These are phyloP conservation scores for Colletotrichum falcatum DNA, from an alignment of 2,329 filamentous ascomycete genomes.

Conservation along the genomic window DNA sequence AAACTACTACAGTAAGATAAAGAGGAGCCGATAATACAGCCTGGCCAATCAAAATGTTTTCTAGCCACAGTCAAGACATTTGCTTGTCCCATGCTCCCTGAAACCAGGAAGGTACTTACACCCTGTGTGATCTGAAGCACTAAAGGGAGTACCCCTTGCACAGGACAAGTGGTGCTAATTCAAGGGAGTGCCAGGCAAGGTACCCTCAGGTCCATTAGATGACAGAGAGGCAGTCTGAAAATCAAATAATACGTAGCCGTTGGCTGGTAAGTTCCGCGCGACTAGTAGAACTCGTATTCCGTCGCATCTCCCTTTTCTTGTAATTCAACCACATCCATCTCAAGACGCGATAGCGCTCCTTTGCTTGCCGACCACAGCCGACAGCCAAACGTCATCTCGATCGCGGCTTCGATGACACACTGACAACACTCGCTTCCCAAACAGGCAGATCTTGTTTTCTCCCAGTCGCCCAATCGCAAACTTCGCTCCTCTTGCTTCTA, in stretches of 20 bases:
- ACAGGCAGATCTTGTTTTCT: neutral
- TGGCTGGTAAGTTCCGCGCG: neutral
- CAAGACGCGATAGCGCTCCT: constrained; percentile 4
- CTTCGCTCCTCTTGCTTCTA: constrained; percentile 21
- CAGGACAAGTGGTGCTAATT: neutral
- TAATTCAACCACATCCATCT: neutral
- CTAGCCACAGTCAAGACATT: neutral
- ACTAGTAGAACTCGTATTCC: neutral
- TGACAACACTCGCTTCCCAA: neutral
- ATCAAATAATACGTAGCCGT: constrained; percentile 28
- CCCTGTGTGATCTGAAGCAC: neutral
- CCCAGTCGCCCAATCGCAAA: constrained; percentile 2
- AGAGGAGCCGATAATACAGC: neutral
- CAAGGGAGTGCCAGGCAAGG: constrained; percentile 1
- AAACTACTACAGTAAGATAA: no score
- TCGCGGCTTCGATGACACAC: constrained; percentile 4
- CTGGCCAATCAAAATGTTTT: neutral
- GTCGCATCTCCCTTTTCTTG: constrained; percentile 12
- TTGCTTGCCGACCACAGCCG: constrained; percentile 6
- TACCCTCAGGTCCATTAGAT: constrained; percentile 4
- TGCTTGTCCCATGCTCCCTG: neutral
- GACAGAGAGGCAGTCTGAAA: constrained; percentile 18
- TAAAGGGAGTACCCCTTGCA: neutral
- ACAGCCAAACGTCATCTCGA: constrained; percentile 6
- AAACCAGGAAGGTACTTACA: neutral